These are phyloP conservation scores for Berberis thunbergii DNA, from an alignment of 164 flowering plant genomes.

Conservation along the genomic window DNA sequence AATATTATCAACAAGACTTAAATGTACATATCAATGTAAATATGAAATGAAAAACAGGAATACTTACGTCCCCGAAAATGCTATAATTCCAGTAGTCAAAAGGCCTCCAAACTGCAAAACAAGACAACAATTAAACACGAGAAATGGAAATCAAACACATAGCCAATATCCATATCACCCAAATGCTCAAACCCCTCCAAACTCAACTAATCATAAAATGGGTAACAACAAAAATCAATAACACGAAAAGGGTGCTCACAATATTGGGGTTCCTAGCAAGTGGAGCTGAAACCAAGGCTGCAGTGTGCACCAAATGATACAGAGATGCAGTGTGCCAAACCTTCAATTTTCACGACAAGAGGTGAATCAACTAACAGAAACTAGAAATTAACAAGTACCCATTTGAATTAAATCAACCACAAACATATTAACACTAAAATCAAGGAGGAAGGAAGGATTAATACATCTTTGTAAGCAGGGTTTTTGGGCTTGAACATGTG, in stretches of 20 bases:
- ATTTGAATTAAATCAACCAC: too few species aligned
- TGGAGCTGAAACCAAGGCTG: constrained; percentile 83
- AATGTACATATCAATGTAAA: neutral
- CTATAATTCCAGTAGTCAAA: constrained; percentile 72
- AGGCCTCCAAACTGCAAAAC: constrained; percentile 79
- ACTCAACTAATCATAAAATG: too few species aligned
- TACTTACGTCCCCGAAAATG: constrained; percentile 94
- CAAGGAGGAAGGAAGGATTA: neutral
- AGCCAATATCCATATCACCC: neutral
- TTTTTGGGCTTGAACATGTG: constrained; percentile 84
- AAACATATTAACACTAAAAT: neutral
- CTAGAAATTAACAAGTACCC: too few species aligned
- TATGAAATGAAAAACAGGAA: neutral
- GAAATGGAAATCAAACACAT: neutral
- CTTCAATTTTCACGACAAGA: constrained; percentile 8
- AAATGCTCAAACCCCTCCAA: neutral
- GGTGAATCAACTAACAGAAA: too few species aligned
- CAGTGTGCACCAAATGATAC: constrained; percentile 91
- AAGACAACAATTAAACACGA: constrained; percentile 10
- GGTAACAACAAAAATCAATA: too few species aligned
- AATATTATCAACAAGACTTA: neutral
- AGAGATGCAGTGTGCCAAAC: constrained; percentile 94
- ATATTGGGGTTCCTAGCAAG: constrained; percentile 55
- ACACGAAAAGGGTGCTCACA: constrained; percentile 29
- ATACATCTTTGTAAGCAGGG: constrained; percentile 75